These are phyloP conservation scores for Coprinopsis strossmayeri DNA, from an alignment of 768 basidiomycete species.

Conservation along the genomic window DNA sequence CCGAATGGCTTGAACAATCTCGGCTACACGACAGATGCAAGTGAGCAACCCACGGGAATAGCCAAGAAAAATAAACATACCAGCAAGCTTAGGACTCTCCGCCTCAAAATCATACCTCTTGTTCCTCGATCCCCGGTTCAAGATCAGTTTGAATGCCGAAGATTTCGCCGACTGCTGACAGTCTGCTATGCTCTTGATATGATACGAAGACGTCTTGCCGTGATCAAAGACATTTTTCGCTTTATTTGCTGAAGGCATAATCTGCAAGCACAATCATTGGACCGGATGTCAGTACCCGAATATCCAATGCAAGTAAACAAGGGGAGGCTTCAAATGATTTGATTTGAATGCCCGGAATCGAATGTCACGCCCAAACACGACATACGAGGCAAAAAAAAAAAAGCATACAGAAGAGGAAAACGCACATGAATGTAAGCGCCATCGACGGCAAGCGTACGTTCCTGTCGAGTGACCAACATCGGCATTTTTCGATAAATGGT, in stretches of 20 bases:
- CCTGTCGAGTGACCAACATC: conserved; percentile 86
- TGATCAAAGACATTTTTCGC: conserved; percentile 79
- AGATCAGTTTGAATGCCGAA: conserved; percentile 84
- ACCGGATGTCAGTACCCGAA: too few species aligned
- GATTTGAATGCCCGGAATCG: too few species aligned
- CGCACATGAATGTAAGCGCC: conserved; percentile 87
- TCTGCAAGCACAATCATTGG: conserved; percentile 45
- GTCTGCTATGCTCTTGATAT: conserved; percentile 79
- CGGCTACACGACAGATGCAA: conserved; percentile 33
- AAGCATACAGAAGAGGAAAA: conserved; percentile 1
- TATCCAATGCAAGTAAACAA: too few species aligned
- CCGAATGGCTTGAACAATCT: conserved; percentile 73
- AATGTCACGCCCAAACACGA: too few species aligned
- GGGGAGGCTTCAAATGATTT: too few species aligned
- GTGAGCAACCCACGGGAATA: too few species aligned
- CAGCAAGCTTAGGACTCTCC: conserved; percentile 73
- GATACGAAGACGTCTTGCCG: conserved; percentile 88
- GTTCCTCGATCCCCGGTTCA: conserved; percentile 65
- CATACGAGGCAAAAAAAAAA: background rate
- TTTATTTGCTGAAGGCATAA: conserved; percentile 81
- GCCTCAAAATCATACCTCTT: conserved; percentile 99
- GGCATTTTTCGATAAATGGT: conserved; percentile 92
- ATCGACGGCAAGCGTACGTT: conserved; percentile 89
- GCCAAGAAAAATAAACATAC: conserved; percentile 34
- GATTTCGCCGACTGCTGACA: conserved; percentile 81